Evolutionary conservation across 495 filamentous ascomycete species (phyloP), one percentile per base, ranked within the genome.

Genomic region (Parachaetomium inaequale): DNA sequence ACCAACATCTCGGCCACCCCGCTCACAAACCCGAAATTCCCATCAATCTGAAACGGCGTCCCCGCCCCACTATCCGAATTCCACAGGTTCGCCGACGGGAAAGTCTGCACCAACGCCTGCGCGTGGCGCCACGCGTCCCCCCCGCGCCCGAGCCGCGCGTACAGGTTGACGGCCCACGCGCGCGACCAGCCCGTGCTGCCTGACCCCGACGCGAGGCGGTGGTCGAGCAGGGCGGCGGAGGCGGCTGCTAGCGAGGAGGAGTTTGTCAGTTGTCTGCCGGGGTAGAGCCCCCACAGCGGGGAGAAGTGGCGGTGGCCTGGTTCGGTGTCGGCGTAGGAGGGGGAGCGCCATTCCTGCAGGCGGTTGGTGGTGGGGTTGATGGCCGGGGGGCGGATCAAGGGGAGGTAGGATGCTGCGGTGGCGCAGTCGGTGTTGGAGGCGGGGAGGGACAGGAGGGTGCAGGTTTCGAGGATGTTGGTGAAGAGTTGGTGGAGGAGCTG

Each of bases 401-500:
- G 47, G 47, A 51, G 47, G 47, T 51, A 51, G 25, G 7, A n/a
- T 6, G 14, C 5, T 10, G 26, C 28, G 14, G 47, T 26, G 47
- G 47, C 19, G 47, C 47, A 51, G 26, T 17, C 28, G 17, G 12
- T 4, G 47, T 51, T 19, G 28, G 47, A 3, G 4, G 26, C 7
- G 14, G 26, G 14, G 26, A 51, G 47, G 26, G 0, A 3, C 12
- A 51, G 47, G 47, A 19, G 0, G 26, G 47, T 31, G 47, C 47
- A 51, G 25, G 47, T 19, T 2, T n/a, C 14, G 47, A 1, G 3
- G 26, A 51, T 10, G 26, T 51, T 31, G 47, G 47, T 51, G 47
- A 51, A 51, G 47, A 51, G 47, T 14, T 51, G 47, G 47, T 51
- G 47, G 17, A 51, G 26, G 14, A 51, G 47, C 10, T 51, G 47